Base-by-base conservation (phyloP, 139 green algal genomes). In the Chlamydomonas asymmetrica region DNA sequence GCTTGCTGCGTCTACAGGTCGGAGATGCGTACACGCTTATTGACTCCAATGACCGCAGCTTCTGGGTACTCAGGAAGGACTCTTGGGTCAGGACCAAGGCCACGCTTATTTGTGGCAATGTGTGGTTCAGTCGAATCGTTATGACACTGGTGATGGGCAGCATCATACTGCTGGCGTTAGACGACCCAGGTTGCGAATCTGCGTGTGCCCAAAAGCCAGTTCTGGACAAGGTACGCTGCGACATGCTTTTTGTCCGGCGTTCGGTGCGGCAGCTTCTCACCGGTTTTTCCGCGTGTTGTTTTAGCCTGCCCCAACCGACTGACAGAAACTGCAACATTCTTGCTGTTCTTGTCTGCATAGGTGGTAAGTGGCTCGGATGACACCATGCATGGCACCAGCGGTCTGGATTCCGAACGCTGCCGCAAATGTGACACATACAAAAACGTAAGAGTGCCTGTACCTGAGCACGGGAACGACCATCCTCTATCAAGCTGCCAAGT, bases 81-180 rank as follows among this genome's bases (percentile, higher is more conserved):
- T 75, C 85, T 37, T 50, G 29, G 1, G 10, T 89, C 0, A 78
- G 84, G 0, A 57, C 37, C 34, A 0, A 13, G 1, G 75, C 63
- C n/a, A 41, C 43, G 35, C 31, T 31, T 5, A 31, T 75, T 1
- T n/a, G 73, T 3, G 40, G 38, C n/a, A 35, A 71, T 37, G 29
- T 27, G 0, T 80, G 71, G 75, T 87, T 87, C 39, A 62, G 69
- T 18, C 57, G 71, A 13, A 25, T 75, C 6, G 32, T 84, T 8
- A 66, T 87, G 1, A 23, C 50, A 2, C 52, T 87, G 25, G 75
- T 87, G 34, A 37, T 84, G 37, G 67, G 45, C 5, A 84, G 75
- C 81, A 80, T 65, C 52, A n/a, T 75, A 5, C 76, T 81, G 35
- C 73, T 87, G 41, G 81, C 76, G 0, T 37, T 69, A 3, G 56